Conservation (phyloP, 805 yeast genomes). For the Nakazawaea siamensis region DNA sequence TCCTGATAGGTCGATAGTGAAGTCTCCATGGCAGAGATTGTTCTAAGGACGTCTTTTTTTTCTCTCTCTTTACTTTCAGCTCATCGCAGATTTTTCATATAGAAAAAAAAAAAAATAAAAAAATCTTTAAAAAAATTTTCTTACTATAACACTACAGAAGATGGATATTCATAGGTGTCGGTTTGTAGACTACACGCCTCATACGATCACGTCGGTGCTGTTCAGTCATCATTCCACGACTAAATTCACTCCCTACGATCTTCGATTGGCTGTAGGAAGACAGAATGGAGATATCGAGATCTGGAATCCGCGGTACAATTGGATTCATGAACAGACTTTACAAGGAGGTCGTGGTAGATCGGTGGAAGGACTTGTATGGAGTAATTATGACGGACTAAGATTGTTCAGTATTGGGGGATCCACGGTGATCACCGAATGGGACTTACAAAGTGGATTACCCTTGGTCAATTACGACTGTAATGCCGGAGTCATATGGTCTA, state of each 20-base stretch:
- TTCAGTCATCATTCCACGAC: conserved; percentile 57
- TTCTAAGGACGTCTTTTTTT: conserved; percentile 4
- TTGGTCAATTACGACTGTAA: conserved; percentile 75
- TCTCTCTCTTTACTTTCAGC: background rate
- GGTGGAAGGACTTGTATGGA: conserved; percentile 87
- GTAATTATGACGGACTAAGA: conserved; percentile 42
- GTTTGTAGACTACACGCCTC: conserved; percentile 84
- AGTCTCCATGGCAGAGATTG: conserved; percentile 18
- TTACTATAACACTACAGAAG: background rate
- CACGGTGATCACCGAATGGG: conserved; percentile 88
- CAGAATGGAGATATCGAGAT: conserved; percentile 93
- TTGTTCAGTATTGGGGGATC: conserved; percentile 94
- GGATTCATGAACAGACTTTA: conserved; percentile 71
- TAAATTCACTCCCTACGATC: conserved; percentile 39
- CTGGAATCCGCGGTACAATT: conserved; percentile 80
- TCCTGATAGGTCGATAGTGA: conserved; percentile 25
- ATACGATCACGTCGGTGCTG: conserved; percentile 71
- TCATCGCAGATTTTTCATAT: background rate
- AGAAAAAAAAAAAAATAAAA: background rate
- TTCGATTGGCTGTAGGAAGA: conserved; percentile 86
- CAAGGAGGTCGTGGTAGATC: conserved; percentile 79
- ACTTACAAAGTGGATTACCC: conserved; percentile 65
- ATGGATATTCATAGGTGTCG: conserved; percentile 88
- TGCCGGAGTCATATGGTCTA: conserved; percentile 90
- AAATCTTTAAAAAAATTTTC: conserved; percentile 1